Evolutionary conservation across 139 green algal genomes (phyloP).

Genomic region (Micractinium sp.): DNA sequence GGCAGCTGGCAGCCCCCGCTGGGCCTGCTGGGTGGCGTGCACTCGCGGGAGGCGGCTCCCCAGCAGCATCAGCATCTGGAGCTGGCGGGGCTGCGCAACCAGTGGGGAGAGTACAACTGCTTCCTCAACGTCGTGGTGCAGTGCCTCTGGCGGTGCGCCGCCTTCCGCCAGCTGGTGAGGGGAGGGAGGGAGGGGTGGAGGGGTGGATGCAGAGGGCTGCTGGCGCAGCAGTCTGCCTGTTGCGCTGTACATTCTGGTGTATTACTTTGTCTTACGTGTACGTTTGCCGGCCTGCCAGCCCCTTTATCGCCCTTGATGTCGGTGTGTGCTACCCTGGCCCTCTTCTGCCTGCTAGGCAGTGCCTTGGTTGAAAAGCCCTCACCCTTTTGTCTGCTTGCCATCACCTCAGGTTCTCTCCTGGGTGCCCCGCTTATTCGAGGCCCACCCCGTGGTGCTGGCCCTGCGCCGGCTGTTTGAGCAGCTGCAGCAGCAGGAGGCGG

Average conservation of each 20-base stretch:
- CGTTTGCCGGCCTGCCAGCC: too few species aligned
- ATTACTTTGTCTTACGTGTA: too few species aligned
- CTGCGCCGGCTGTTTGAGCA: conserved; percentile 4
- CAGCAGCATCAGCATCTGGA: neutral
- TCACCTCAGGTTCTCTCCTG: neutral
- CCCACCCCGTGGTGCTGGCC: conserved; percentile 4
- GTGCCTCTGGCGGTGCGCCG: conserved; percentile 62
- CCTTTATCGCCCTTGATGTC: too few species aligned
- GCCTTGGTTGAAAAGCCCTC: neutral
- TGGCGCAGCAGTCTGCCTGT: too few species aligned
- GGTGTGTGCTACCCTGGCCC: too few species aligned
- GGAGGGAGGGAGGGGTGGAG: neutral
- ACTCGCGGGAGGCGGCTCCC: neutral
- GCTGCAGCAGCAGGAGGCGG: conserved; percentile 13
- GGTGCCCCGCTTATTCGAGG: neutral
- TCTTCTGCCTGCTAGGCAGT: too few species aligned
- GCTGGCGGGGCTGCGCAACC: conserved; percentile 18
- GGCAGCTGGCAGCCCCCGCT: neutral
- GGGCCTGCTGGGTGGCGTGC: neutral
- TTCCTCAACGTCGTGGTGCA: conserved; percentile 91
- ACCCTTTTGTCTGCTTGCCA: neutral
- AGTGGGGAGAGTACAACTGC: conserved; percentile 75
- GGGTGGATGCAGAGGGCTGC: neutral
- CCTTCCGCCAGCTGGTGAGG: conserved; percentile 35
- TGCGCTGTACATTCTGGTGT: too few species aligned